A percentile compares a stretch with the other conserved stretches of the same genome.
phyloP scores from a whole-genome alignment of 805 yeast genomes.

The Metschnikowia cubensis region DNA sequence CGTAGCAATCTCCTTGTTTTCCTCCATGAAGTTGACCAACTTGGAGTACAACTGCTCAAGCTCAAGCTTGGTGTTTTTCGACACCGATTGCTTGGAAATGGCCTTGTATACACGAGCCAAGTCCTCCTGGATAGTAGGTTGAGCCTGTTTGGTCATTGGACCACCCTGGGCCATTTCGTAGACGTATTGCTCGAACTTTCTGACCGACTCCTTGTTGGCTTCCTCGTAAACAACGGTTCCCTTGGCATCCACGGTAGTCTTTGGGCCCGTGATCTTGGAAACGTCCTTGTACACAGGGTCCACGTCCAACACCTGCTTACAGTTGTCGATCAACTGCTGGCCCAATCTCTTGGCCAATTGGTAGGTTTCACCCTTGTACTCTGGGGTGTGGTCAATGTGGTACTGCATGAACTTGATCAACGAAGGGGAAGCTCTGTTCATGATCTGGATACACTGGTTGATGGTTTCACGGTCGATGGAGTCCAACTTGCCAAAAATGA shows the following conservation, averaged over 20 bases:
- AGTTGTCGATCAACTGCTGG: slow-evolving; percentile 90
- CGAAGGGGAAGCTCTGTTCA: slow-evolving; percentile 95
- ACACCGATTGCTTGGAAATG: slow-evolving; percentile 64
- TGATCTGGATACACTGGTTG: slow-evolving; percentile 91
- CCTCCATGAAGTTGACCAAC: slow-evolving; percentile 63
- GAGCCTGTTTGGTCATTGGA: slow-evolving; percentile 60
- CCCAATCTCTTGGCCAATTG: slow-evolving; percentile 86
- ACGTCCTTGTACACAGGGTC: slow-evolving; percentile 96
- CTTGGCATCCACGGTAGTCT: slow-evolving; percentile 79
- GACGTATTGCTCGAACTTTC: slow-evolving; percentile 94
- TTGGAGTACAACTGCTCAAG: slow-evolving; percentile 69
- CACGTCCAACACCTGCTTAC: slow-evolving; percentile 74
- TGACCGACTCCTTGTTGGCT: slow-evolving; percentile 81
- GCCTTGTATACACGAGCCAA: slow-evolving; percentile 79
- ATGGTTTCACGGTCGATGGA: slow-evolving; percentile 95
- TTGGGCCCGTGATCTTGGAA: slow-evolving; percentile 90
- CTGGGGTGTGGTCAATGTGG: slow-evolving; percentile 76
- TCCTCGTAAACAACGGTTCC: slow-evolving; percentile 86
- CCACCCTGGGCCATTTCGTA: slow-evolving; percentile 96
- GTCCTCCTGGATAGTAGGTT: slow-evolving; percentile 82
- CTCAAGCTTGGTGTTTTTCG: slow-evolving; percentile 59
- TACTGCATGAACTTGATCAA: slow-evolving; percentile 96
- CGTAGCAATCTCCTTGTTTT: slow-evolving; percentile 67
- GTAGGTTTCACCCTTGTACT: slow-evolving; percentile 84
- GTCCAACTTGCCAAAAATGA: slow-evolving; percentile 87